phyloP scores from a whole-genome alignment of 2,329 filamentous ascomycete genomes.

The Gnomoniopsis sp. region DNA sequence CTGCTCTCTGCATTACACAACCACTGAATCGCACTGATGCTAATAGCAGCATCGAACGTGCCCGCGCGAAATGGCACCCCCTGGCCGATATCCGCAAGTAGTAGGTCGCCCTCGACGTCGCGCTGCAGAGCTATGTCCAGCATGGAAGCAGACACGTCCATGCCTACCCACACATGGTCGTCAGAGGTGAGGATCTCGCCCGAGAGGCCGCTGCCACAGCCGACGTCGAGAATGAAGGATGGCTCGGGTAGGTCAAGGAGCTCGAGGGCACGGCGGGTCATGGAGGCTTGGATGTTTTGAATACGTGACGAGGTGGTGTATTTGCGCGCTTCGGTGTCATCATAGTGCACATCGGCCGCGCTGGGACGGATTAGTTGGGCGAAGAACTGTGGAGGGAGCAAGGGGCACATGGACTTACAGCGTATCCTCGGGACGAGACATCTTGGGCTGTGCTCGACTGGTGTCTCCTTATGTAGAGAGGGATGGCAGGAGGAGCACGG shows the following conservation, averaged over 20 bases:
- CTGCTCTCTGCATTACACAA: constrained; percentile 91
- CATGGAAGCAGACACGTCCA: constrained; percentile 96
- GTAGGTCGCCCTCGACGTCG: constrained; percentile 89
- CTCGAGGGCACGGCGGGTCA: constrained; percentile 91
- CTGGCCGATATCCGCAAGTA: constrained; percentile 92
- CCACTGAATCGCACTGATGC: constrained; percentile 97
- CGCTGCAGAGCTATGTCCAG: constrained; percentile 89
- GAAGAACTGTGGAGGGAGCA: constrained; percentile 18
- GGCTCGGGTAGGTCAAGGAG: constrained; percentile 78
- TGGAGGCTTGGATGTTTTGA: constrained; percentile 88
- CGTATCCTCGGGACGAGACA: constrained; percentile 96
- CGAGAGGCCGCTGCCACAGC: constrained; percentile 90
- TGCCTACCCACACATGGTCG: constrained; percentile 88
- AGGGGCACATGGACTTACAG: constrained; percentile 55
- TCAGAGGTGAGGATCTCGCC: constrained; percentile 87
- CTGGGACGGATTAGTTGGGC: constrained; percentile 40
- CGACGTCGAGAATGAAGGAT: constrained; percentile 91
- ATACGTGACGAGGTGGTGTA: constrained; percentile 97
- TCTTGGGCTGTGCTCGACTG: constrained; percentile 32
- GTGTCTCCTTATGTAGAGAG: not conserved
- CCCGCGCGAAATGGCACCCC: constrained; percentile 91
- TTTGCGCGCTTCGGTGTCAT: constrained; percentile 92
- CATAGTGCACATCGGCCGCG: constrained; percentile 95
- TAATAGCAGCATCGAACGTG: constrained; percentile 90
- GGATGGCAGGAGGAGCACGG: not conserved